Base-by-base conservation (phyloP, 495 filamentous ascomycete species). In the Bacidia gigantensis region DNA sequence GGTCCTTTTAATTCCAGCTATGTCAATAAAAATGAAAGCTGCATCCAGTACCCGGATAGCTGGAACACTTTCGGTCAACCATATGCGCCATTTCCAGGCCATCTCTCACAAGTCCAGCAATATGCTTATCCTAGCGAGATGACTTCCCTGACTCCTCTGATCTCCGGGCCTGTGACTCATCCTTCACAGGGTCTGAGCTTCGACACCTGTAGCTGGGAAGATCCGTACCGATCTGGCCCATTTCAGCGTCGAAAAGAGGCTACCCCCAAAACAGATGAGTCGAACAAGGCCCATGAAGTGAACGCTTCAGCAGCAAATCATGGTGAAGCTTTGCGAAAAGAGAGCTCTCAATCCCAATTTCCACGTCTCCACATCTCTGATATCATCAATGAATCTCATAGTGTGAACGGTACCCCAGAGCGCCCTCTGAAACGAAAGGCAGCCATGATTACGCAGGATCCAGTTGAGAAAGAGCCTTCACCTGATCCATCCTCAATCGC, bases 371-470 rank as follows among this genome's bases (percentile, higher is more conserved):
- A 59, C n/a, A 59, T 59, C 21, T 53, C 57, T 17, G 50, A 51
- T 40, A 41, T 59, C 10, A 50, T 59, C 49, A 56, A 59, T 42
- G 53, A 49, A 23, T 26, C 57, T 7, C 49, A 41, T 1, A 48
- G 53, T 14, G 5, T n/a, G 10, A 39, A 39, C 32, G 32, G 10
- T 10, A 39, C 41, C 17, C 20, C 7, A 22, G 41, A 44, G 20
- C 46, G 42, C 46, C 12, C 40, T 22, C 17, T 55, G 35, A 73
- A 73, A 56, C 59, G 70, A 24, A 68, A 67, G 48, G 62, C 60
- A 3, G 56, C 58, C 26, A 62, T 72, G n/a, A 64, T 68, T 53
- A 53, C 46, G 25, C 38, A 26, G 21, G 56, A 54, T 47, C 29
- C 14, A 7, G 29, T 35, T 35, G 29, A 35, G 29, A 35, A 35